Conservation (phyloP, 352 stramenopile genomes). For the Phytophthora colocasiae region DNA sequence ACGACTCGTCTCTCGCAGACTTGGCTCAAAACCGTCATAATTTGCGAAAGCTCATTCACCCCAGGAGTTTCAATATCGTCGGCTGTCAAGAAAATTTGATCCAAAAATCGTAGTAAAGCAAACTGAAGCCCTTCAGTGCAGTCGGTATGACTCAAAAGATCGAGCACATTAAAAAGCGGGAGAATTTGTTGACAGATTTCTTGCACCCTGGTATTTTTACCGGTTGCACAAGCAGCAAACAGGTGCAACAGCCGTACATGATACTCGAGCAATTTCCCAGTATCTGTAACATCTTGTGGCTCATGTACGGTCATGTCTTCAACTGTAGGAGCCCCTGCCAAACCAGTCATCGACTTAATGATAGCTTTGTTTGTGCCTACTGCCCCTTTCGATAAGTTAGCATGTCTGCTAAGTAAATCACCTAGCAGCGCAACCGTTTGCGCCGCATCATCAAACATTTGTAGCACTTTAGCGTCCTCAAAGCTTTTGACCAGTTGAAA, state of each 20-base stretch:
- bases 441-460: constrained; percentile 60
- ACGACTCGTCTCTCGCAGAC: constrained; percentile 43
- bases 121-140: constrained; percentile 63
- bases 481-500: constrained; percentile 76
- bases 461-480: constrained; percentile 53
- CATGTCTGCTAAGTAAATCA: constrained; percentile 41
- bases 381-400: constrained; percentile 8
- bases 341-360: not conserved
- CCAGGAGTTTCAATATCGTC: constrained; percentile 59
- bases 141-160: constrained; percentile 43
- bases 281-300: constrained; percentile 7
- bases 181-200: constrained; percentile 77
- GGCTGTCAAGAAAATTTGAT: constrained; percentile 64
- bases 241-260: constrained; percentile 63
- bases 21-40: constrained; percentile 40
- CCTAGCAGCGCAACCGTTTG: constrained; percentile 38
- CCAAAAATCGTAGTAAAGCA: constrained; percentile 62
- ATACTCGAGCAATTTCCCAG: constrained; percentile 59
- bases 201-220: constrained; percentile 68
- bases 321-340: not conserved
- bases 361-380: not conserved
- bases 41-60: constrained; percentile 45
- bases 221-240: constrained; percentile 63
- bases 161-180: constrained; percentile 48
- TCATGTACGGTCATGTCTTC: not conserved